These are phyloP conservation scores for Nelumbo lutea DNA, from an alignment of 164 flowering plant species.

Conservation along the genomic window DNA sequence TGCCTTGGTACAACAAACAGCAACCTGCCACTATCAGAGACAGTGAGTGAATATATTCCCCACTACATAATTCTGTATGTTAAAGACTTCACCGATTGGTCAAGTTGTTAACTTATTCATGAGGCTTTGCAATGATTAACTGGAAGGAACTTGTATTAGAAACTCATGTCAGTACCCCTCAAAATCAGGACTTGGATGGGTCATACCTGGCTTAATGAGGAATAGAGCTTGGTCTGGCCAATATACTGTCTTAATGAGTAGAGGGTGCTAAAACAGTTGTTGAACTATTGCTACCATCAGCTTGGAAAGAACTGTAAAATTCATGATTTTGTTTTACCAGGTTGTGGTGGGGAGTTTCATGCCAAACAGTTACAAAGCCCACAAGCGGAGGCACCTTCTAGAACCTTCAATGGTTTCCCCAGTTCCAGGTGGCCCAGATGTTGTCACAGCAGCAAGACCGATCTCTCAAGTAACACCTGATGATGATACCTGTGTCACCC, in stretches of 20 bases:
- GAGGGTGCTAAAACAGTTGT: too few species aligned
- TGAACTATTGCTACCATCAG: not conserved
- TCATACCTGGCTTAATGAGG: not conserved
- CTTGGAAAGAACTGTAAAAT: not conserved
- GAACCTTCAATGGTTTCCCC: slow-evolving; percentile 26
- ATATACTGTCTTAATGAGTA: not conserved
- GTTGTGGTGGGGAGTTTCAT: slow-evolving; percentile 72
- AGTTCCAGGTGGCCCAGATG: slow-evolving; percentile 21
- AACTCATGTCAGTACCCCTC: not conserved
- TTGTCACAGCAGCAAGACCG: slow-evolving; percentile 49
- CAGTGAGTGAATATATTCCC: too few species aligned
- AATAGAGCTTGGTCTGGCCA: not conserved
- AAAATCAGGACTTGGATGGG: not conserved
- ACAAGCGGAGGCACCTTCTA: slow-evolving; percentile 35
- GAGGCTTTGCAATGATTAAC: not conserved
- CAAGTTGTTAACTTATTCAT: not conserved
- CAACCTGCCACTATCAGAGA: too few species aligned
- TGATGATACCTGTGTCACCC: slow-evolving; percentile 18
- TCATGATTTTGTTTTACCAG: slow-evolving; percentile 26
- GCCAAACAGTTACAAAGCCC: slow-evolving; percentile 41
- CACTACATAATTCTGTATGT: too few species aligned
- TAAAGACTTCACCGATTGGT: not conserved
- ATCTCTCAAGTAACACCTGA: slow-evolving; percentile 44
- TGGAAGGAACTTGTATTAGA: not conserved
- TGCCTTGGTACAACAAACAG: too few species aligned